Evolutionary conservation across 2,329 filamentous ascomycete species (phyloP), one percentile per base, ranked within the genome.

Genomic region (Exophiala mesophila): DNA sequence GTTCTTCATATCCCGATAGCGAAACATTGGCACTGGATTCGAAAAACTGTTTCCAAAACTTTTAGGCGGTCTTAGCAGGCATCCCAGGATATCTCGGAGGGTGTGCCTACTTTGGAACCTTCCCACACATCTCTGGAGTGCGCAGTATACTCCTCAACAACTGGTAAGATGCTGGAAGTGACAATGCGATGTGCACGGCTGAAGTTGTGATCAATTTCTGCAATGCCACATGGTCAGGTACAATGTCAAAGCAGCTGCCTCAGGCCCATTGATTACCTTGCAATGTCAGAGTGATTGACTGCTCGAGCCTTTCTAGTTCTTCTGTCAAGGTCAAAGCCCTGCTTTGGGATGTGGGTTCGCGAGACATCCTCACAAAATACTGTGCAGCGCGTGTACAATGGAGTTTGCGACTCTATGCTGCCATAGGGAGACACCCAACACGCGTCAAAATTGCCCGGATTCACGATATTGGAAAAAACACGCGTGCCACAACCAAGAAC

Each of bases 31-130:
- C 92, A 35, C 89, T 95, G 24, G 92, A 88, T 68, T 98, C 92
- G 66, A 98, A 98, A 72, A 98, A 98, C 71, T 97, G 89, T 67
- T 98, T 98, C 92, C 92, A 98, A 67, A 98, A 98, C 85, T 94
- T 59, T n/a, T 24, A 13, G 12, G 12, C 6, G 20, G 42, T 41
- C 36, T 40, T 26, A 28, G 24, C 28, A 44, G 42, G 48, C 26
- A 51, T 47, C 19, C 37, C 20, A 6, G 20, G 17, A 13, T 15
- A 19, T 5, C 7, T 20, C 34, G 26, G 38, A 17, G 15, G 12
- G 3, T 18, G 37, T n/a, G 42, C 59, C 26, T 43, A 90, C 88
- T 78, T 94, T 95, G 41, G 90, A 94, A 16, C 89, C 88, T 57
- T 97, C 89, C 92, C 92, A 98, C 2, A 98, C 90, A 36, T 88